phyloP scores from a whole-genome alignment of 23 red algal genomes.

The Gracilaria domingensis region DNA sequence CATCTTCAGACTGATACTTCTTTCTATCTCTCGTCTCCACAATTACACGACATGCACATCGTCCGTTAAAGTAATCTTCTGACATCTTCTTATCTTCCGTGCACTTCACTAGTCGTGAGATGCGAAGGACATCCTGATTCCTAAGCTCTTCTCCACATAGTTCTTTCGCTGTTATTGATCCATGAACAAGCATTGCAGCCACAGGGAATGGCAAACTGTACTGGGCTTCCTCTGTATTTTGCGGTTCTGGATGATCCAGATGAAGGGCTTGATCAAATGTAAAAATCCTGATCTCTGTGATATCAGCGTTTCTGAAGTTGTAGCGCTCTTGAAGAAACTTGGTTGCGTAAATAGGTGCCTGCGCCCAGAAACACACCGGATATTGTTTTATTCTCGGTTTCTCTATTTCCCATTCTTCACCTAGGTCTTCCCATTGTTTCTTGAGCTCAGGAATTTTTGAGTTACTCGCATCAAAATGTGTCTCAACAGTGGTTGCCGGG shows the following conservation, averaged over 20 bases:
- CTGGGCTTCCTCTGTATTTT: neutral
- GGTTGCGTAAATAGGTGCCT: neutral
- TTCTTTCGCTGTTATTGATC: neutral
- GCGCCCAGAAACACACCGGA: neutral
- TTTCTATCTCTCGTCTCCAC: neutral
- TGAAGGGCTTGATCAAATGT: conserved; percentile 6
- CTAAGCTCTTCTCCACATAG: neutral
- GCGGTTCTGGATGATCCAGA: neutral
- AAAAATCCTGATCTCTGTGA: neutral
- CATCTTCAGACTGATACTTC: neutral
- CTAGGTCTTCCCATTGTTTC: conserved; percentile 10
- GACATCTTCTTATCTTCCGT: neutral
- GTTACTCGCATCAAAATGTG: neutral
- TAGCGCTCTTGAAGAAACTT: neutral
- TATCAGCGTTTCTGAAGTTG: neutral
- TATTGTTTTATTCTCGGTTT: neutral
- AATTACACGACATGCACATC: conserved; percentile 4
- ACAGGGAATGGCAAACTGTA: conserved; percentile 15
- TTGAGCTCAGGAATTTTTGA: neutral
- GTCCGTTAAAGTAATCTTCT: neutral
- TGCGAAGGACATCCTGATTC: neutral
- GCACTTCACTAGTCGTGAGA: neutral
- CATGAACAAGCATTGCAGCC: neutral
- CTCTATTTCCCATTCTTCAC: neutral
- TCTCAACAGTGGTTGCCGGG: neutral